Conservation (phyloP, 1,139 yeast genomes). For the Taphrina communis region DNA sequence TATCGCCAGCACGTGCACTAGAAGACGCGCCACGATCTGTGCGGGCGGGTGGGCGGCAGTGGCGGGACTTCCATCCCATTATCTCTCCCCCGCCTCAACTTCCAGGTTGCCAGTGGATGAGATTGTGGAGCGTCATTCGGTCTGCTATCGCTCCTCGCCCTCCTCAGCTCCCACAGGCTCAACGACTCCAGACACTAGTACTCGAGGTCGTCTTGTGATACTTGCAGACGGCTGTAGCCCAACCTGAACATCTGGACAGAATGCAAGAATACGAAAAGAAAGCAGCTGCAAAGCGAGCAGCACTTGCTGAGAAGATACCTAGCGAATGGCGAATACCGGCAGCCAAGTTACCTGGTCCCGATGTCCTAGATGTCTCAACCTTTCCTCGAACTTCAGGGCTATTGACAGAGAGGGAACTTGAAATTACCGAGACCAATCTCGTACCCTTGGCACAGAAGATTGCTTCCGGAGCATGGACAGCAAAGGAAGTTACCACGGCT, state of each 20-base stretch:
- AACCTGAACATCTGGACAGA: neutral
- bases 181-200: too few relatives aligned
- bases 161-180: too few relatives aligned
- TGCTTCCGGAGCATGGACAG: slow-evolving; percentile 54
- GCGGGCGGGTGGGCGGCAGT: too few relatives aligned
- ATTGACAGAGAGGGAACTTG: slow-evolving; percentile 47
- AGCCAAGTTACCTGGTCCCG: slow-evolving; percentile 36
- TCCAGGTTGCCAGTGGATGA: too few relatives aligned
- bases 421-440: slow-evolving; percentile 49
- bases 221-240: too few relatives aligned
- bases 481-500: slow-evolving; percentile 58
- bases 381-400: slow-evolving; percentile 46
- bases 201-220: too few relatives aligned
- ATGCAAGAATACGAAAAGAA: slow-evolving; percentile 25
- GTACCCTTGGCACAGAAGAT: slow-evolving; percentile 53
- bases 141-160: too few relatives aligned
- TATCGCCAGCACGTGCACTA: too few relatives aligned
- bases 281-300: slow-evolving; percentile 44
- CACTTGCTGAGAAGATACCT: slow-evolving; percentile 46
- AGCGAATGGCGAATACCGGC: slow-evolving; percentile 46
- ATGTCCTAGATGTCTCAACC: slow-evolving; percentile 42
- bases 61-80: too few relatives aligned
- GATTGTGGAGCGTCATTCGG: too few relatives aligned
- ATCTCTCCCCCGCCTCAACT: too few relatives aligned
- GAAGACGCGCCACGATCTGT: too few relatives aligned